phyloP scores from a whole-genome alignment of 345 rosid species.

The Rhodamnia argentea region DNA sequence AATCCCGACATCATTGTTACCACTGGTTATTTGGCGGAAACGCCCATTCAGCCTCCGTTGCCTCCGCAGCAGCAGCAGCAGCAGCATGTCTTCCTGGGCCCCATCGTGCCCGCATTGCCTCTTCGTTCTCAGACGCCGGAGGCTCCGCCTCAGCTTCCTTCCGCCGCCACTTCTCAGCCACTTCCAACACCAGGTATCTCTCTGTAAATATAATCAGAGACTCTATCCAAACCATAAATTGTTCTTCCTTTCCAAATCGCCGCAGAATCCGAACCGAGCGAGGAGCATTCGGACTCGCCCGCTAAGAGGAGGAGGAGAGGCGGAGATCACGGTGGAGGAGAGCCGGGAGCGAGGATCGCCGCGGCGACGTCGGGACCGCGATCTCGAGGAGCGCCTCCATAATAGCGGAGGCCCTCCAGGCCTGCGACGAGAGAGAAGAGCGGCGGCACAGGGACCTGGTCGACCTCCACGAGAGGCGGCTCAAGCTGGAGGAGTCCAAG shows the following conservation, averaged over 20 bases:
- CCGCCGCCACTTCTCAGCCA: neutral
- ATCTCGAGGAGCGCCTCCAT: constrained; percentile 63
- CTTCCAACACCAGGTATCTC: constrained; percentile 4
- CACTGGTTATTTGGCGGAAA: neutral
- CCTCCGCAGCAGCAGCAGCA: constrained; percentile 12
- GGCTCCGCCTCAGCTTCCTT: neutral
- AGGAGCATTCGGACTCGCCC: constrained; percentile 66
- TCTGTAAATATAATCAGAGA: neutral
- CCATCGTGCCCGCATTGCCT: constrained; percentile 9
- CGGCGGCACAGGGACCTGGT: constrained; percentile 63
- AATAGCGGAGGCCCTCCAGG: constrained; percentile 69
- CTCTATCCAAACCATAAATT: neutral
- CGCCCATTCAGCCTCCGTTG: constrained; percentile 9
- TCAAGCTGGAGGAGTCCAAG: constrained; percentile 60
- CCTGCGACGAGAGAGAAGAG: constrained; percentile 58
- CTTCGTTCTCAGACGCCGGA: constrained; percentile 14
- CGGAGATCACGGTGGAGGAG: constrained; percentile 6
- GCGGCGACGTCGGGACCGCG: constrained; percentile 24
- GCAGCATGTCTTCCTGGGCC: neutral
- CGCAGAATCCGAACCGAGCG: constrained; percentile 71
- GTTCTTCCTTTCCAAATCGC: neutral
- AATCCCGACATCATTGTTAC: neutral
- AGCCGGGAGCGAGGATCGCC: constrained; percentile 19
- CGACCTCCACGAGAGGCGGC: constrained; percentile 51
- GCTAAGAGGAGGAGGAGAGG: constrained; percentile 50